These are phyloP conservation scores for Solanum arcanum DNA, from an alignment of 257 asterid genomes.

Conservation along the genomic window DNA sequence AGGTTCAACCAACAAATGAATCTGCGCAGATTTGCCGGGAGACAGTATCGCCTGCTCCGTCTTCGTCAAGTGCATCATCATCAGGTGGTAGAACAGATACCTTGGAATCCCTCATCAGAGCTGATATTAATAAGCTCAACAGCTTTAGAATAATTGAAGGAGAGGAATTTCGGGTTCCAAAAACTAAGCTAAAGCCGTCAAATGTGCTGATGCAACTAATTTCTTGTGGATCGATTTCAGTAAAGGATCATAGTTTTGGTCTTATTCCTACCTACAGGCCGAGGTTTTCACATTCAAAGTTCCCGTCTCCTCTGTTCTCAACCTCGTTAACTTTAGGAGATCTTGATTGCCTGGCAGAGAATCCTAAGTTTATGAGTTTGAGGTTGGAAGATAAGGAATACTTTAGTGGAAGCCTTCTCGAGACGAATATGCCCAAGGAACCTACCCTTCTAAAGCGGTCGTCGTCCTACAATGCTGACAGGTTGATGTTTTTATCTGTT, in stretches of 20 bases:
- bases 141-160: slow-evolving; percentile 71
- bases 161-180: slow-evolving; percentile 45
- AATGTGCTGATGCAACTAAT: slow-evolving; percentile 82
- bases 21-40: slow-evolving; percentile 41
- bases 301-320: slow-evolving; percentile 70
- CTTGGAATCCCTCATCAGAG: slow-evolving; percentile 79
- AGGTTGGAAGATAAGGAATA: slow-evolving; percentile 78
- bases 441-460: slow-evolving; percentile 58
- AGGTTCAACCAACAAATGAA: slow-evolving; percentile 22
- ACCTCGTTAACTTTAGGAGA: slow-evolving; percentile 68
- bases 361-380: slow-evolving; percentile 54
- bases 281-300: slow-evolving; percentile 64
- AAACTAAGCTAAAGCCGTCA: slow-evolving; percentile 65
- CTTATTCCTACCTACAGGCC: slow-evolving; percentile 75
- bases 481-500: slow-evolving; percentile 21
- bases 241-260: slow-evolving; percentile 83
- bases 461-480: slow-evolving; percentile 72
- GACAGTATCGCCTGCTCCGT: slow-evolving; percentile 61
- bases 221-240: slow-evolving; percentile 87
- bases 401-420: slow-evolving; percentile 87
- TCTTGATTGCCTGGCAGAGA: slow-evolving; percentile 58
- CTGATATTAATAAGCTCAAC: slow-evolving; percentile 69
- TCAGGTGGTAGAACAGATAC: slow-evolving; percentile 72
- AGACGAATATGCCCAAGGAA: slow-evolving; percentile 55
- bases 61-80: slow-evolving; percentile 64